These are phyloP conservation scores for Cercospora berteroae DNA, from an alignment of 2,329 filamentous ascomycete species.

Conservation along the genomic window DNA sequence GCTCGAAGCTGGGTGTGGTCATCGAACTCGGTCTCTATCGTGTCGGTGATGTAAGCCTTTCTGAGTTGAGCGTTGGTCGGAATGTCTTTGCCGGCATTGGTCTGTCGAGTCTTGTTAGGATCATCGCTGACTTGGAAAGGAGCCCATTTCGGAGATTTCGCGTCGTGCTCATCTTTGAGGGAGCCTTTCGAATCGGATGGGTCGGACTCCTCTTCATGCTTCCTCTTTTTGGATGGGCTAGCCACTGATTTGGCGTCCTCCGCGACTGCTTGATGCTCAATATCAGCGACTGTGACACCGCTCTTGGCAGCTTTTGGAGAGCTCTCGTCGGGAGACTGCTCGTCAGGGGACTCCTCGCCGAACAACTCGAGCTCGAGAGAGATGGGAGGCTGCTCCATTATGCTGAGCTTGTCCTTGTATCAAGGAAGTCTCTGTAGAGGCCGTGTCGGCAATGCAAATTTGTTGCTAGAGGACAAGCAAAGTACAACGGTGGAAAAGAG, in stretches of 20 bases:
- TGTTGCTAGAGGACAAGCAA: too few species aligned
- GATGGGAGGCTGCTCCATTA: neutral
- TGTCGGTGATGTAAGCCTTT: neutral
- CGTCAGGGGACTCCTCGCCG: neutral
- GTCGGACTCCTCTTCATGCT: neutral
- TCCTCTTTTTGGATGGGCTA: neutral
- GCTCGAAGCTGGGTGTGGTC: neutral
- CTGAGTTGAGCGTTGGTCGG: neutral
- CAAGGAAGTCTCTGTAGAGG: neutral
- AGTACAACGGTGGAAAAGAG: too few species aligned
- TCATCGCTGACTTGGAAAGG: neutral
- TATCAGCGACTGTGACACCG: neutral
- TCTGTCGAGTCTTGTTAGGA: neutral
- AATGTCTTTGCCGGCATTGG: neutral
- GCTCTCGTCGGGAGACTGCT: neutral
- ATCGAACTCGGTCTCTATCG: neutral
- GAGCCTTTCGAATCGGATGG: neutral
- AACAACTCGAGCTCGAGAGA: slow-evolving; percentile 2
- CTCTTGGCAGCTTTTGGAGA: neutral
- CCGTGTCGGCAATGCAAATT: neutral
- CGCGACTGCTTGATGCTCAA: neutral
- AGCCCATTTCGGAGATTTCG: neutral
- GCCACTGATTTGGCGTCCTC: neutral
- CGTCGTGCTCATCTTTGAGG: neutral
- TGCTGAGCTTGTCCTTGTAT: neutral